Conservation (phyloP, 2,329 filamentous ascomycete genomes). For the Fusarium sp. region DNA sequence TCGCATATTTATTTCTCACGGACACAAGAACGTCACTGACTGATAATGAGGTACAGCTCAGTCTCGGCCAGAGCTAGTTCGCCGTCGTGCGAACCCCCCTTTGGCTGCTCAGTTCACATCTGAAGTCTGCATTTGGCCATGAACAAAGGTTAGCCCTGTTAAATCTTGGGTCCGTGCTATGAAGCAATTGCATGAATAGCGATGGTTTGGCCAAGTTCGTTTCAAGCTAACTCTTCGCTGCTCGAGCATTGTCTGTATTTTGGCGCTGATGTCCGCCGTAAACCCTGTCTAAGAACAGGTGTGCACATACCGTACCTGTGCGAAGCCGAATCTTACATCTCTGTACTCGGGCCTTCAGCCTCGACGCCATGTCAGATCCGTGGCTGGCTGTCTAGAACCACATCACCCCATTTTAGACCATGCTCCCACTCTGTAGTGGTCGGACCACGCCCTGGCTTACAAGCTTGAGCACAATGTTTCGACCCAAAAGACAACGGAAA, state of each 20-base stretch:
- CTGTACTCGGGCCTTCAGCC: slow-evolving; percentile 9
- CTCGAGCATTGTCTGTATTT: not conserved
- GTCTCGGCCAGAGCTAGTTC: not conserved
- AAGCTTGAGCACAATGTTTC: not conserved
- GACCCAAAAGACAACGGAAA: not conserved
- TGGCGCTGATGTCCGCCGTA: not conserved
- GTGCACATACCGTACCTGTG: not conserved
- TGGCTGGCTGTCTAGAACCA: slow-evolving; percentile 12
- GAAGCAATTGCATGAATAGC: not conserved
- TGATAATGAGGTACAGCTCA: not conserved
- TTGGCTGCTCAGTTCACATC: not conserved
- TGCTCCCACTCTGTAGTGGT: not conserved
- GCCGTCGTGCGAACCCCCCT: not conserved
- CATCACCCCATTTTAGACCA: not conserved
- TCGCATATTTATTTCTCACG: not conserved
- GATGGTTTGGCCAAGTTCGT: not conserved
- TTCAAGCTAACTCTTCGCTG: not conserved
- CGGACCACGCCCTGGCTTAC: not conserved
- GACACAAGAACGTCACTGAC: not conserved
- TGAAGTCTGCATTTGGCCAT: not conserved
- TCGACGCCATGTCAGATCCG: slow-evolving; percentile 22
- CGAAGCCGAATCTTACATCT: not conserved
- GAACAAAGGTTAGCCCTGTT: not conserved
- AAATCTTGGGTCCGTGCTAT: not conserved
- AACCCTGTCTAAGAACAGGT: slow-evolving; percentile 1